Conservation (phyloP, 192 early-diverging fungal genomes). For the Backusella parvicylindrica region DNA sequence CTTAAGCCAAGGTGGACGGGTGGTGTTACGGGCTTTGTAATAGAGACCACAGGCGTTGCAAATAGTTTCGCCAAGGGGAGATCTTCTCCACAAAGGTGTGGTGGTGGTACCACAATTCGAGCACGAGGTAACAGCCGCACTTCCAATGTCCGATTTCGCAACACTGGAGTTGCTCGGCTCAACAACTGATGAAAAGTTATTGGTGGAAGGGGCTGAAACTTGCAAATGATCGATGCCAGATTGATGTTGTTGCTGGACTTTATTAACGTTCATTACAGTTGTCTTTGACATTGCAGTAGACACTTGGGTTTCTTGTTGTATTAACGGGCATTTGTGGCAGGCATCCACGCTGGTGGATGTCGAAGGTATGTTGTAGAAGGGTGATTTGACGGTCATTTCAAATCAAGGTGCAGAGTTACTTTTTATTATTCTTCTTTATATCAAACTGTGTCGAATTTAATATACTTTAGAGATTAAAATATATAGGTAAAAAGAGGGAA, state of each 20-base stretch:
- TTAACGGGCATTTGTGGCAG: slow-evolving; percentile 33
- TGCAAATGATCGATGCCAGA: slow-evolving; percentile 27
- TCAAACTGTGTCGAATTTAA: not conserved
- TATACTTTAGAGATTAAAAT: slow-evolving; percentile 3
- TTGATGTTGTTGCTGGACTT: slow-evolving; percentile 20
- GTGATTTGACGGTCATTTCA: slow-evolving; percentile 29
- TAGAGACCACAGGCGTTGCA: slow-evolving; percentile 88
- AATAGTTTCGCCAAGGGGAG: slow-evolving; percentile 62
- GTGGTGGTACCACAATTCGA: slow-evolving; percentile 69
- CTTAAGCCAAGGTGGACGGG: slow-evolving; percentile 54
- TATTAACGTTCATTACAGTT: slow-evolving; percentile 4
- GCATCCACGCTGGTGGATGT: slow-evolving; percentile 37
- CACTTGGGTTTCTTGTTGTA: slow-evolving; percentile 12
- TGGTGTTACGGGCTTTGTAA: slow-evolving; percentile 52
- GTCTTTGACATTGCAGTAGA: not conserved
- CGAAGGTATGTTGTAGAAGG: slow-evolving; percentile 36
- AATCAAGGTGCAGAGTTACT: not conserved
- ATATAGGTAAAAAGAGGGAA: slow-evolving; percentile 6
- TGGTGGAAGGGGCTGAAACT: slow-evolving; percentile 29
- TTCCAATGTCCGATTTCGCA: slow-evolving; percentile 40
- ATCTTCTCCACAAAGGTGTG: slow-evolving; percentile 80
- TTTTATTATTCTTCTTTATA: not conserved
- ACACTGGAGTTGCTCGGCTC: slow-evolving; percentile 40
- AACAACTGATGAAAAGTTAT: slow-evolving; percentile 11
- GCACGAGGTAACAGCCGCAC: slow-evolving; percentile 34